These are phyloP conservation scores for Xanthoceras sorbifolium DNA, from an alignment of 345 rosid species.

Conservation along the genomic window DNA sequence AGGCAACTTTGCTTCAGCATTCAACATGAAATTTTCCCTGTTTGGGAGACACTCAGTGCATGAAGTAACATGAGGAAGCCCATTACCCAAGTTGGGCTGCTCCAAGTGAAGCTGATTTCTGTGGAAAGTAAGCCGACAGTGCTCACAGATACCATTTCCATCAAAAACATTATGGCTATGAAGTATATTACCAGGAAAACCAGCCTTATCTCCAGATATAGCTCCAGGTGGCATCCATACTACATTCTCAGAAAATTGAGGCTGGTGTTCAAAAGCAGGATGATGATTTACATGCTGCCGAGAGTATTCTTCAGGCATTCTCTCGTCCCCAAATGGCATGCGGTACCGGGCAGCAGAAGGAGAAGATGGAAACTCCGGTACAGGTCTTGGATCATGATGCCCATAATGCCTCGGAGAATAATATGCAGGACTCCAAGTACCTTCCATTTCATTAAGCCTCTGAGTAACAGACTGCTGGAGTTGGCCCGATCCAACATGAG, in stretches of 20 bases:
- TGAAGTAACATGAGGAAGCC: conserved; percentile 45
- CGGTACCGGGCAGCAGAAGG: conserved; percentile 76
- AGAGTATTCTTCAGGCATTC: conserved; percentile 67
- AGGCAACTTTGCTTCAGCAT: conserved; percentile 58
- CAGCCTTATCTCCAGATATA: conserved; percentile 60
- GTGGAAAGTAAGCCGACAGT: conserved; percentile 51
- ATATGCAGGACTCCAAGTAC: conserved; percentile 72
- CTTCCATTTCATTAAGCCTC: conserved; percentile 78
- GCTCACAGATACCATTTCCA: conserved; percentile 66
- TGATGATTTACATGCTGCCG: conserved; percentile 64
- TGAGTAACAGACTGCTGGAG: conserved; percentile 49
- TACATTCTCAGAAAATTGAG: conserved; percentile 62
- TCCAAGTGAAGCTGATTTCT: conserved; percentile 70
- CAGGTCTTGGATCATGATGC: conserved; percentile 64
- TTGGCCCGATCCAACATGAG: conserved; percentile 44
- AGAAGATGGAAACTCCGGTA: conserved; percentile 68
- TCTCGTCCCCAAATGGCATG: conserved; percentile 75
- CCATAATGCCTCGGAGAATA: conserved; percentile 90
- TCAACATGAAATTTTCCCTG: conserved; percentile 56
- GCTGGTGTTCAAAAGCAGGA: conserved; percentile 55
- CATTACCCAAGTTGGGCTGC: conserved; percentile 59
- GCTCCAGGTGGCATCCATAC: conserved; percentile 74
- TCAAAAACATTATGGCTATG: conserved; percentile 64
- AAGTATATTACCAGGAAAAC: conserved; percentile 72
- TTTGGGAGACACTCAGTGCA: conserved; percentile 60